Evolutionary conservation across 1,139 yeast genomes (phyloP), one percentile per base, ranked within the genome.

Genomic region (Taphrina flavorubra): DNA sequence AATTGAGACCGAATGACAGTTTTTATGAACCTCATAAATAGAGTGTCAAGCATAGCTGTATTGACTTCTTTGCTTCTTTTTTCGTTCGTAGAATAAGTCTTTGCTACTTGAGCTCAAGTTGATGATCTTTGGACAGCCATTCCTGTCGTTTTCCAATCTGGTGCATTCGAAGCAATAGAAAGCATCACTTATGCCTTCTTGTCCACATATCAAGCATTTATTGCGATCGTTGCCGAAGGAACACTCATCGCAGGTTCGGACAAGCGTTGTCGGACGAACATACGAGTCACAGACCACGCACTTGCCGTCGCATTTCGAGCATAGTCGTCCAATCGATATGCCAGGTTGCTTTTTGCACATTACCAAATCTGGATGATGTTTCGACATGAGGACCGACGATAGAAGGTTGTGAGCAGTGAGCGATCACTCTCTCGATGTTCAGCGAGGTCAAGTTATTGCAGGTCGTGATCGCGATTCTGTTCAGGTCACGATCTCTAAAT

Each of bases 291-390:
- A 92, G 0, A 86, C 81, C 1, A 97, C 97, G 75, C 99, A 92
- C 72, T 87, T 83, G 1, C 97, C 98, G 75, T 92, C 97, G 77
- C 99, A 92, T 77, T 84, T 89, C 51, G 85, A 86, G 75, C 99
- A 92, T 8, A 92, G 81, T 69, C 82, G 64, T 36, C 97, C 97
- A 6, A 85, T 77, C 42, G 80, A 78, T 0, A 86, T 83, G 0
- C 98, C 97, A 1, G 97, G 92, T 74, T 87, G 96, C 75, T 89
- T 90, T 84, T 90, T 81, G 77, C 98, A 92, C 80, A 89, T 87
- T 3, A 90, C 85, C 46, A 92, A 82, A 77, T 92, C 98, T 71
- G 88, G 87, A 77, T 92, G 97, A 77, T 92, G 97, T 70, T 96
- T 87, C 2, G 97, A 90, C 97, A 92, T 92, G 46, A 8, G 51